Conservation (phyloP, 257 asterid species). For the Scutellaria barbata region DNA sequence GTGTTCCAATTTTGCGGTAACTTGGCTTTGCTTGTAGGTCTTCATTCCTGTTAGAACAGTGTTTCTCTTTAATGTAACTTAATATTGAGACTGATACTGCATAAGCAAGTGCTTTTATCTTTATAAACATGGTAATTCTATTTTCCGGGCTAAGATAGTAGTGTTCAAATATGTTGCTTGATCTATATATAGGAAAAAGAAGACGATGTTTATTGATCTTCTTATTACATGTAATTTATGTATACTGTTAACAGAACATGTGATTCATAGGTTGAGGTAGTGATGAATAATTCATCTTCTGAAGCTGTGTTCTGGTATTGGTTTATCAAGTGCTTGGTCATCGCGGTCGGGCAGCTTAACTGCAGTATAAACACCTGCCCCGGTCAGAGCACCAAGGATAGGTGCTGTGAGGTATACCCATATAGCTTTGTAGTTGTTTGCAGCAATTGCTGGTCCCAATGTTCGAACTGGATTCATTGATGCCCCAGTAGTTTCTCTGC, state of each 20-base stretch:
- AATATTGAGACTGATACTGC: not conserved
- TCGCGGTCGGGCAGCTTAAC: conserved; percentile 69
- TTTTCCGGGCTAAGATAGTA: not conserved
- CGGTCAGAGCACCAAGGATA: conserved; percentile 70
- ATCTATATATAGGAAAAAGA: conserved; percentile 1
- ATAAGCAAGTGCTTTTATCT: not conserved
- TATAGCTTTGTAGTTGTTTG: conserved; percentile 69
- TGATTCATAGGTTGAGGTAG: not conserved
- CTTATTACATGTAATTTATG: not conserved
- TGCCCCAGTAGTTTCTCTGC: conserved; percentile 74
- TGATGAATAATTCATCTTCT: conserved; percentile 38
- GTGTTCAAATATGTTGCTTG: not conserved
- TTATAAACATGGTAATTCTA: not conserved
- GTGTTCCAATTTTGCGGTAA: conserved; percentile 21
- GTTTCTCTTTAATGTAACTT: conserved; percentile 7
- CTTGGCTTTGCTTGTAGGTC: conserved; percentile 9
- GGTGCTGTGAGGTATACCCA: conserved; percentile 92
- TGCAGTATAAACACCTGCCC: conserved; percentile 75
- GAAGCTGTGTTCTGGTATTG: conserved; percentile 61
- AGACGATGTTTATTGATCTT: not conserved
- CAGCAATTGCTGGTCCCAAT: conserved; percentile 83
- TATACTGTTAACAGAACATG: not conserved
- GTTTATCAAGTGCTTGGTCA: conserved; percentile 34
- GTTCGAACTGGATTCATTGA: conserved; percentile 95
- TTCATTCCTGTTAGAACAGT: not conserved